Percentiles rank a stretch among this genome's conserved stretches.
Conservation (phyloP, 805 yeast genomes). For the Myxozyma geophila region DNA sequence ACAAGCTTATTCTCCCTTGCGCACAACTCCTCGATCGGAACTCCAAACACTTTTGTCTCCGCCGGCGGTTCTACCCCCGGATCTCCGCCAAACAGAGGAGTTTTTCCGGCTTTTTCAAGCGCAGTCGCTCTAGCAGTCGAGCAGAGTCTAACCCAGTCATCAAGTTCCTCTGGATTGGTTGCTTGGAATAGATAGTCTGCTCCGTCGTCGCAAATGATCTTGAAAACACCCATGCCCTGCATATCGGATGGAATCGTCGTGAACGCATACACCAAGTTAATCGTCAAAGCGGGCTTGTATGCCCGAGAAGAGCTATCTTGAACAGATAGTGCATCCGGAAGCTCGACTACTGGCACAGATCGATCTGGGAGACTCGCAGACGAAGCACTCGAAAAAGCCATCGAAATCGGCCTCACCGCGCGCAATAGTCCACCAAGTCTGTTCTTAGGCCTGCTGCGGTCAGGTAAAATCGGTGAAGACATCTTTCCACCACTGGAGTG, state of each 20-base stretch:
- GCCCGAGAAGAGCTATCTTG: conserved; percentile 39
- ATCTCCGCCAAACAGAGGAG: neutral
- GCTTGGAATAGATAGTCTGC: conserved; percentile 73
- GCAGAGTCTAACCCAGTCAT: conserved; percentile 66
- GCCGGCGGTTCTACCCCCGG: conserved; percentile 24
- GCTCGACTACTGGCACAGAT: conserved; percentile 55
- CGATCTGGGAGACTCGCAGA: conserved; percentile 47
- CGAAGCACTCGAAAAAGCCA: conserved; percentile 43
- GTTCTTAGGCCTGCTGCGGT: conserved; percentile 12
- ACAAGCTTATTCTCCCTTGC: conserved; percentile 64
- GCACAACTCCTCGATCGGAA: conserved; percentile 78
- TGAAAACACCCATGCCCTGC: conserved; percentile 45
- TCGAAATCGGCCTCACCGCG: conserved; percentile 50
- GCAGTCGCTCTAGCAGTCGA: conserved; percentile 40
- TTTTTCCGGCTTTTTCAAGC: conserved; percentile 1
- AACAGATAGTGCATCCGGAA: conserved; percentile 58
- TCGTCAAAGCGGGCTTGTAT: conserved; percentile 56
- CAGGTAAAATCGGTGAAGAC: neutral
- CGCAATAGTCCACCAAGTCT: conserved; percentile 48
- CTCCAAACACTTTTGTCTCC: conserved; percentile 67
- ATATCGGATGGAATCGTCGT: conserved; percentile 48
- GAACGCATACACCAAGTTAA: conserved; percentile 52
- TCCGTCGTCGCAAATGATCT: conserved; percentile 52
- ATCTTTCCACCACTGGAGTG: neutral
- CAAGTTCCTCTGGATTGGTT: conserved; percentile 60